Conservation (phyloP, 495 filamentous ascomycete species). For the Penicillium nucicola region DNA sequence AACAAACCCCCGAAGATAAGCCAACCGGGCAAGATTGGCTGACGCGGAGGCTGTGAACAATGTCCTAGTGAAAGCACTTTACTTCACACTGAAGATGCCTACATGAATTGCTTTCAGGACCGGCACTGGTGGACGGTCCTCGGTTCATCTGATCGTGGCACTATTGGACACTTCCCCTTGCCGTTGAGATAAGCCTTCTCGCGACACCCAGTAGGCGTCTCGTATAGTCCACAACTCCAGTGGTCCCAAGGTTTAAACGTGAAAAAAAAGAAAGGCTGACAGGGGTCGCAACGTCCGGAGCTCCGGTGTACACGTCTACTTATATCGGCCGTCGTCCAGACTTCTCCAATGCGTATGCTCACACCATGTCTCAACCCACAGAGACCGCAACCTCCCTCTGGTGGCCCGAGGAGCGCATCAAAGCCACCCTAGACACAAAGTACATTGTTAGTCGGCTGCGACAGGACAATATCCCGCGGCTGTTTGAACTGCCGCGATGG, state of each 20-base stretch:
- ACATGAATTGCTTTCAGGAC: too few relatives aligned
- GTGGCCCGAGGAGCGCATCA: constrained; percentile 79
- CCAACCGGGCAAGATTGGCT: constrained; percentile 14
- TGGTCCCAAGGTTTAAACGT: not conserved
- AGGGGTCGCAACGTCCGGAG: not conserved
- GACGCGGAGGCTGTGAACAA: not conserved
- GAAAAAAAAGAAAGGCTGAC: too few relatives aligned
- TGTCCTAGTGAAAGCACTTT: not conserved
- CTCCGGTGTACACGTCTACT: not conserved
- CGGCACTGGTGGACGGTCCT: too few relatives aligned
- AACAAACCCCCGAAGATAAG: constrained; percentile 10
- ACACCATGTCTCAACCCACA: constrained; percentile 24
- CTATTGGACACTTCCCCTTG: constrained; percentile 25
- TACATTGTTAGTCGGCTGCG: constrained; percentile 66
- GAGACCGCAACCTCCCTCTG: constrained; percentile 48
- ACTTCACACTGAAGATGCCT: not conserved
- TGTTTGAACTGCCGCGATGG: constrained; percentile 72
- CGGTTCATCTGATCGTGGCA: not conserved
- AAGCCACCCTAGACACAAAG: constrained; percentile 64
- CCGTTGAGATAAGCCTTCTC: constrained; percentile 33
- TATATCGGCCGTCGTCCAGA: not conserved
- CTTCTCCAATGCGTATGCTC: constrained; percentile 15
- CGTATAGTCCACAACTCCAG: too few relatives aligned
- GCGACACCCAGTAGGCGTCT: constrained; percentile 17
- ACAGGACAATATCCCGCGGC: constrained; percentile 58